Evolutionary conservation across 177 flowering plant genomes (phyloP), one percentile per base, ranked within the genome.

Genomic region (Telopea speciosissima): DNA sequence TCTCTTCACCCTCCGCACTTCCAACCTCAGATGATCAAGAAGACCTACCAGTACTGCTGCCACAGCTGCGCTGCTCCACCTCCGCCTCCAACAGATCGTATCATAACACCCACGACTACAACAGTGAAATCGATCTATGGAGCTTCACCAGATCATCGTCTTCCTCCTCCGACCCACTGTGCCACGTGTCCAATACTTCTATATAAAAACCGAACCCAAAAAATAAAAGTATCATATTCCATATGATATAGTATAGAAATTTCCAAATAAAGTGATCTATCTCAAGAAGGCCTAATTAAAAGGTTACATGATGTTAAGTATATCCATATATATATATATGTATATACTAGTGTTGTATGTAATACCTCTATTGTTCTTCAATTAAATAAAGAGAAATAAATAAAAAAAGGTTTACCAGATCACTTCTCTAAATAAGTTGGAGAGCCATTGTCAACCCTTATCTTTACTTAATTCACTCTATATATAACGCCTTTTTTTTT

Each of bases 71-170:
- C 33, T 61, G 40, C 40, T 36, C 40, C 40, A 0, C 40, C 40
- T 36, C 40, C 40, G 40, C 76, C 64, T 65, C 75, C n/a, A 76
- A 73, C 72, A 69, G 76, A 68, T 52, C 74, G 14, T 69, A 69
- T 68, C 72, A 73, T 12, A 25, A 44, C 8, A n/a, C 83, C 3
- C 82, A 80, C 54, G 80, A 61, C 49, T 76, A 68, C 56, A 70
- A 54, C 79, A 74, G 72, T 68, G 87, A 86, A 40, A 76, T 78
- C 17, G 89, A 88, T 74, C 79, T 86, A 0, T 92, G 93, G 93
- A 84, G 78, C 71, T 86, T 88, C 72, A 79, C 82, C 14, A 69
- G 86, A 21, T 81, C 87, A 13, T 79, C 87, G 0, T 83, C 87
- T 0, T 79, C 89, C 7, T 84, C 88, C 0, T 73, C 86, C 0